These are phyloP conservation scores for Chenopodium formosanum DNA, from an alignment of 148 eudicot species.

Conservation along the genomic window DNA sequence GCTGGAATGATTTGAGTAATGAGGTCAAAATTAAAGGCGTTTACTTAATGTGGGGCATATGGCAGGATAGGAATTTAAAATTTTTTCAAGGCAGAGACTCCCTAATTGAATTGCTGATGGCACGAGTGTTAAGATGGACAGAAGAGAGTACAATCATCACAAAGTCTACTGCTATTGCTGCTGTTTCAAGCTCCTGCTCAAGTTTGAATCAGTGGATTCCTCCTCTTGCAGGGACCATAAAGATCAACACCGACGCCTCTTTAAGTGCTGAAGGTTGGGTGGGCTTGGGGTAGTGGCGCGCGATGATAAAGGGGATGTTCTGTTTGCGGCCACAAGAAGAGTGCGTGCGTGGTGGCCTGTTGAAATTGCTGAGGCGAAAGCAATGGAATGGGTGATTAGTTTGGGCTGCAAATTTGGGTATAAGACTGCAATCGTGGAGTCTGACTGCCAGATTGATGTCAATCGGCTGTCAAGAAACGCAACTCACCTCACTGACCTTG, in stretches of 20 bases:
- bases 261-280: not conserved
- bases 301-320: rapidly evolving
- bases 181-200: no score
- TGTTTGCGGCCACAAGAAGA: not conserved
- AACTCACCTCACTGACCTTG: no score
- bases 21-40: no score
- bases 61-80: no score
- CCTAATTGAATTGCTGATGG: no score
- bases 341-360: not conserved
- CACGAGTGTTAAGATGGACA: no score
- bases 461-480: rapidly evolving
- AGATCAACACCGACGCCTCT: not conserved
- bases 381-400: rapidly evolving
- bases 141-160: no score
- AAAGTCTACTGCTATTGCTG: no score
- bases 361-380: not conserved
- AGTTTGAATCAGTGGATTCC: no score
- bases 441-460: not conserved
- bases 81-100: no score
- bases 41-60: no score
- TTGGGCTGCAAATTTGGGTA: not conserved
- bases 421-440: not conserved
- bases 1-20: no score
- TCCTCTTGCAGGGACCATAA: not conserved
- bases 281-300: not conserved